Evolutionary conservation across 768 basidiomycete genomes (phyloP), one percentile per base, ranked within the genome.

Genomic region (Amylocystis lapponica): DNA sequence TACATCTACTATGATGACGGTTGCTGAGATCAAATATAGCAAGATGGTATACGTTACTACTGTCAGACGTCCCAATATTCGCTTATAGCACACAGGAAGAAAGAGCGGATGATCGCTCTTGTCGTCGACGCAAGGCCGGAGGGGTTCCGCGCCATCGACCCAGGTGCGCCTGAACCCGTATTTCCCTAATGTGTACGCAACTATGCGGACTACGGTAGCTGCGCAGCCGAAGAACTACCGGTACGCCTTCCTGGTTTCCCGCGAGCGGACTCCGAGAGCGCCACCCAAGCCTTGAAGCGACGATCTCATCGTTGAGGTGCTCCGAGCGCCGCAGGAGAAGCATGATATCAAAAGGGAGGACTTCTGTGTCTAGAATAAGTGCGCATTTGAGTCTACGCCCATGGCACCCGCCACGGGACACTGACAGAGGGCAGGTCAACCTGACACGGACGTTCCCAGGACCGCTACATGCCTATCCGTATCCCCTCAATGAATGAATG

Each of bases 311-410:
- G 90, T 90, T 4, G 75, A 78, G 41, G 90, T 86, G 0, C 67
- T 92, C 1, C 60, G 70, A 25, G 66, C 68, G 21, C 64, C 89
- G 20, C 64, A 73, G 48, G 71, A 66, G 7, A 67, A 77, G 31
- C 76, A 86, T 47, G 71, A 69, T 4, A 70, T 86, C 42, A 75
- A 74, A 42, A 76, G 90, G 5, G 74, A 86, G 55, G 79, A 84
- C 39, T 50, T 92, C 3, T 87, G 78, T 58, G 60, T 92, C 21
- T 88, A 92, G 62, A 88, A 88, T 25, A 91, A 93, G 83, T 87
- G 54, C 37, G 56, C 38, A 30, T 23, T 39, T 43, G n/a, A n/a
- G n/a, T n/a, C n/a, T n/a, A n/a, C n/a, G n/a, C n/a, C n/a, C n/a
- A n/a, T n/a, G n/a, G n/a, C n/a, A n/a, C n/a, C n/a, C n/a, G n/a